phyloP scores from a whole-genome alignment of 345 rosid genomes.

The Trapa incisa region DNA sequence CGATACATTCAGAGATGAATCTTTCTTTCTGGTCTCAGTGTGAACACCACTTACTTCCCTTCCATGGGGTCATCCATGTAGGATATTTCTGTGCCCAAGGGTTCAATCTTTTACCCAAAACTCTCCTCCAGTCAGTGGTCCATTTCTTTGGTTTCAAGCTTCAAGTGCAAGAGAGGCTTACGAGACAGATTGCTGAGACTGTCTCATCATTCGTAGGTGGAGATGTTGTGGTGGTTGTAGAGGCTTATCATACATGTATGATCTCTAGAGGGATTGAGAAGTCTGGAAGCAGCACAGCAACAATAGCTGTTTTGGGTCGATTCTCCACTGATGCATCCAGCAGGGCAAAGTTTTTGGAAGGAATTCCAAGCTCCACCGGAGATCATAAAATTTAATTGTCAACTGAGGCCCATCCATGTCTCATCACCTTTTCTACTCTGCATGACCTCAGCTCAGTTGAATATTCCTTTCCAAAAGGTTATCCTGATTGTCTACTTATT shows the following conservation, averaged over 20 bases:
- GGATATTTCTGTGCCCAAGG: constrained; percentile 57
- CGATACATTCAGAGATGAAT: constrained; percentile 47
- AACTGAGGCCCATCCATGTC: neutral
- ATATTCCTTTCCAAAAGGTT: neutral
- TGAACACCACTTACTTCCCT: constrained; percentile 96
- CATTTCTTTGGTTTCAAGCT: constrained; percentile 89
- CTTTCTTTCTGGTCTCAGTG: constrained; percentile 82
- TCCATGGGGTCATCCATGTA: constrained; percentile 77
- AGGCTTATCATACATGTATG: constrained; percentile 91
- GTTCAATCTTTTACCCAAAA: constrained; percentile 27
- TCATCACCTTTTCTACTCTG: neutral
- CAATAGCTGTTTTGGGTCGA: constrained; percentile 67
- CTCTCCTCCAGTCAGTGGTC: constrained; percentile 60
- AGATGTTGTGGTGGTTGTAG: constrained; percentile 80
- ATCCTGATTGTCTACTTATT: neutral
- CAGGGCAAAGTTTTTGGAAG: constrained; percentile 48
- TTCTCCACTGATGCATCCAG: constrained; percentile 45
- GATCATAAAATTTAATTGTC: neutral
- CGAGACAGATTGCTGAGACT: constrained; percentile 79
- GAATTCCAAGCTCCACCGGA: constrained; percentile 31
- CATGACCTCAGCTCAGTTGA: neutral
- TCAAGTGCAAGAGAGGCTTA: constrained; percentile 95
- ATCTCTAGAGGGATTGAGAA: constrained; percentile 91
- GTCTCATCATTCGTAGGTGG: constrained; percentile 60
- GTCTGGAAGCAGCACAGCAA: constrained; percentile 80